These are phyloP conservation scores for Picochlorum sp. DNA, from an alignment of 139 green algal species.

Conservation along the genomic window DNA sequence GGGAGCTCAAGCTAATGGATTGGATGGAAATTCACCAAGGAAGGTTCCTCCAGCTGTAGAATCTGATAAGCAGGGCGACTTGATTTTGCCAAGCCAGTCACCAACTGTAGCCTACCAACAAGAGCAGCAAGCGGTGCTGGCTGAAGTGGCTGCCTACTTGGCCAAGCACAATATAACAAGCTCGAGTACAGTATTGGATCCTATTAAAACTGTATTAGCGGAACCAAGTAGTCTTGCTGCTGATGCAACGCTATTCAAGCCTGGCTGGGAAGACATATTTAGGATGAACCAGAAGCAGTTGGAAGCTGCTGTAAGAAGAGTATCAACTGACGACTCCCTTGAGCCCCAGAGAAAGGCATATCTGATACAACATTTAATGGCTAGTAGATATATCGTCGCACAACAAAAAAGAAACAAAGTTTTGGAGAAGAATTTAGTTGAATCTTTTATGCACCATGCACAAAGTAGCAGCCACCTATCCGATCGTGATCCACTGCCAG, in stretches of 20 bases:
- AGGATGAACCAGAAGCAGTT: constrained; percentile 97
- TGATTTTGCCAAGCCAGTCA: neutral
- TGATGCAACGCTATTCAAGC: constrained; percentile 42
- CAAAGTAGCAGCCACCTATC: neutral
- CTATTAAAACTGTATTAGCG: neutral
- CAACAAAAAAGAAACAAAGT: constrained; percentile 46
- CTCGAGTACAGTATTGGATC: neutral
- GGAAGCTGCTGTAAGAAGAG: constrained; percentile 80
- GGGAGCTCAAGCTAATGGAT: constrained; percentile 20
- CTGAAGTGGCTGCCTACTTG: constrained; percentile 62
- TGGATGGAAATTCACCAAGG: neutral
- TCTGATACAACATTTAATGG: constrained; percentile 97
- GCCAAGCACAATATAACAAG: neutral
- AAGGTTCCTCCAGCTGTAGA: neutral
- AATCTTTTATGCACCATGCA: no score
- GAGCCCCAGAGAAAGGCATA: constrained; percentile 90
- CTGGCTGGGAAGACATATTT: constrained; percentile 97
- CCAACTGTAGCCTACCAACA: neutral
- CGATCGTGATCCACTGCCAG: neutral
- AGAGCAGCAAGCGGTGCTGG: constrained; percentile 23
- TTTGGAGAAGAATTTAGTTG: neutral
- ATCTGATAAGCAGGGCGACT: no score
- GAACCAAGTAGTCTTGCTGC: constrained; percentile 14
- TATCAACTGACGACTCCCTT: constrained; percentile 72
- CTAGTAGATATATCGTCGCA: constrained; percentile 65